These are phyloP conservation scores for Fomitopsis serialis DNA, from an alignment of 768 basidiomycete genomes.

Conservation along the genomic window DNA sequence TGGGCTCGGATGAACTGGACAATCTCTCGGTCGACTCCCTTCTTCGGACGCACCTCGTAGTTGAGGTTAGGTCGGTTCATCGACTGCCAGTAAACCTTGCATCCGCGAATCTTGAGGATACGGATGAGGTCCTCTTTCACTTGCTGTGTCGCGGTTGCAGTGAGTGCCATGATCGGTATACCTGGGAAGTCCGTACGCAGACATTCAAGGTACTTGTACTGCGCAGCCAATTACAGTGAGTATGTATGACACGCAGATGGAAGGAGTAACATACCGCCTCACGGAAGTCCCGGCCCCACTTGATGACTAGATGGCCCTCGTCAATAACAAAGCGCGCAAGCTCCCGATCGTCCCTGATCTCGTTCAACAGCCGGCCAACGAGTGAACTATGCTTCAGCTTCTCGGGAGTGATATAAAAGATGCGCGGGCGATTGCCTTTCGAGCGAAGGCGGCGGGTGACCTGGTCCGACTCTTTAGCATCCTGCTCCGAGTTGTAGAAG, in stretches of 20 bases:
- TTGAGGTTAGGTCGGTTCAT: constrained; percentile 93
- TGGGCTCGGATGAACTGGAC: constrained; percentile 58
- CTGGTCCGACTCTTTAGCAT: constrained; percentile 28
- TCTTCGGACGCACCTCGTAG: constrained; percentile 59
- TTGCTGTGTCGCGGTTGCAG: constrained; percentile 84
- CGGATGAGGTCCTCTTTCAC: constrained; percentile 75
- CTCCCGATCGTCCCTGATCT: constrained; percentile 49
- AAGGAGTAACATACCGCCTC: constrained; percentile 58
- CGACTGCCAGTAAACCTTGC: constrained; percentile 66
- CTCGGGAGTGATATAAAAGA: constrained; percentile 93
- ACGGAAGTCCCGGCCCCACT: constrained; percentile 94
- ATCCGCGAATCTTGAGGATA: constrained; percentile 56
- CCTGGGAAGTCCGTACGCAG: constrained; percentile 72
- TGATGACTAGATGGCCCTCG: constrained; percentile 92
- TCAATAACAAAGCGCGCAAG: constrained; percentile 92
- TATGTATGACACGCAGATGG: not conserved
- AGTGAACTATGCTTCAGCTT: constrained; percentile 60
- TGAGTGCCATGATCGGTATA: constrained; percentile 93
- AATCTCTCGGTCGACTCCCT: constrained; percentile 52
- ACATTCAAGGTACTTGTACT: constrained; percentile 66
- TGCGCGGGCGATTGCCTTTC: constrained; percentile 42
- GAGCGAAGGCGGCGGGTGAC: constrained; percentile 42
- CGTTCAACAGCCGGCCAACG: constrained; percentile 50
- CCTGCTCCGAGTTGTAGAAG: constrained; percentile 57
- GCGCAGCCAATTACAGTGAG: not conserved